Evolutionary conservation across 208 protist genomes (phyloP).

Genomic region (Porcisia deanei): DNA sequence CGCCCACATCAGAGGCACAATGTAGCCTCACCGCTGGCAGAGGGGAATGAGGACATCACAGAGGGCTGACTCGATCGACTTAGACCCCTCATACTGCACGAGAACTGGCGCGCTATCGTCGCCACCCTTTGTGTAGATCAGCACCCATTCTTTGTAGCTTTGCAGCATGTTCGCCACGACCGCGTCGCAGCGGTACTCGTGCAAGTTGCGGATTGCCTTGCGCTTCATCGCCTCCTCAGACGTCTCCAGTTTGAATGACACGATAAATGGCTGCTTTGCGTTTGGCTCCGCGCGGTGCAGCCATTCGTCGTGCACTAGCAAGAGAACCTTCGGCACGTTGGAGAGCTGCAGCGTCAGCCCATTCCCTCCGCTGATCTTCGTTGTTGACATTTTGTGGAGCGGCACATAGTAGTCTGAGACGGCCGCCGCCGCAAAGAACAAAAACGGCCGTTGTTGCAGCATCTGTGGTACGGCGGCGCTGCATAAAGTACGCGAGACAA

Average conservation of each 20-base stretch:
- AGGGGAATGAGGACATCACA: constrained; percentile 54
- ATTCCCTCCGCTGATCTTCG: constrained; percentile 85
- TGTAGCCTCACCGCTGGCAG: not conserved
- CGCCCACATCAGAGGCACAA: not conserved
- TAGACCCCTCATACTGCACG: constrained; percentile 29
- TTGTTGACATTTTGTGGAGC: constrained; percentile 36
- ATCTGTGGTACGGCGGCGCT: constrained; percentile 13
- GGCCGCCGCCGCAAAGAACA: constrained; percentile 79
- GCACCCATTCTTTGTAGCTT: constrained; percentile 77
- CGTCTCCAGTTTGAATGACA: constrained; percentile 89
- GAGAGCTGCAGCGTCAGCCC: constrained; percentile 65
- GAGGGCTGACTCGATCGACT: constrained; percentile 59
- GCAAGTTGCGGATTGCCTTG: constrained; percentile 77
- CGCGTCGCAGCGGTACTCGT: constrained; percentile 61
- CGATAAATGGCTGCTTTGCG: constrained; percentile 39
- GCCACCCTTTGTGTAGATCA: constrained; percentile 53
- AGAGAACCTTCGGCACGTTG: constrained; percentile 75
- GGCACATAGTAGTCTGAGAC: constrained; percentile 89
- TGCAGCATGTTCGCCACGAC: constrained; percentile 88
- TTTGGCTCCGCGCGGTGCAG: constrained; percentile 33
- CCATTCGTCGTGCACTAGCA: constrained; percentile 54
- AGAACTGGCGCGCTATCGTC: constrained; percentile 34
- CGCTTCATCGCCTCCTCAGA: constrained; percentile 55
- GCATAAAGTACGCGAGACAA: constrained; percentile 46
- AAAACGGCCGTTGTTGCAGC: constrained; percentile 36